Base-by-base conservation (phyloP, 768 basidiomycete species). In the Boletus coccyginus region DNA sequence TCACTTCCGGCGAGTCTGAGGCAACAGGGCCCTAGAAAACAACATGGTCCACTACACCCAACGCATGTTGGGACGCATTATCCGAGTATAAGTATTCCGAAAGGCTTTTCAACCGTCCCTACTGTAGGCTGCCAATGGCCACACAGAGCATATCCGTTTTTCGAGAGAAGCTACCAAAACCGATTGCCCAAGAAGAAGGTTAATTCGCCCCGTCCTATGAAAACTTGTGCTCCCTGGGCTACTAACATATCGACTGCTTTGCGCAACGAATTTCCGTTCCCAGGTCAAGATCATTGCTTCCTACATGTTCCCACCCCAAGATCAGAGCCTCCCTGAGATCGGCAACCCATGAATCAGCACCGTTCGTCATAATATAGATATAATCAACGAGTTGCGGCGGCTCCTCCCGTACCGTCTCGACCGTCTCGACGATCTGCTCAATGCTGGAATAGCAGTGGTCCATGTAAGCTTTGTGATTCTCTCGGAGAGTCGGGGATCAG, bases 211-310 rank as follows among this genome's bases (percentile, higher is more conserved):
- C 81, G 46, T 83, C 80, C 81, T 38, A 81, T 67, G 62, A 83
- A 78, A 27, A 76, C 71, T 52, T 81, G 77, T 7, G 79, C 79
- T 50, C 70, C 67, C 55, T 74, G 65, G 2, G 75, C 79, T 40
- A 81, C 71, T 12, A 75, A 65, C 78, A 83, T 83, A 57, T 83
- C 81, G 38, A 81, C 59, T 44, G 76, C 77, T 61, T n/a, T 79
- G 77, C 0, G 68, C 68, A n/a, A 78, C 74, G 44, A 72, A 77
- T 50, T 66, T 65, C 62, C 82, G 76, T 59, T 79, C 77, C 63
- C 64, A 65, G 5, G 68, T 74, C 27, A 81, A 48, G 32, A 49
- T 57, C 48, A 49, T 70, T 77, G 53, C 73, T 79, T 55, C 63
- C 64, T 7, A 81, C 67, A 16, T 64, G 58, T 24, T 67, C 56